Conservation (phyloP, 2,329 filamentous ascomycete genomes). For the Amphichorda felina region DNA sequence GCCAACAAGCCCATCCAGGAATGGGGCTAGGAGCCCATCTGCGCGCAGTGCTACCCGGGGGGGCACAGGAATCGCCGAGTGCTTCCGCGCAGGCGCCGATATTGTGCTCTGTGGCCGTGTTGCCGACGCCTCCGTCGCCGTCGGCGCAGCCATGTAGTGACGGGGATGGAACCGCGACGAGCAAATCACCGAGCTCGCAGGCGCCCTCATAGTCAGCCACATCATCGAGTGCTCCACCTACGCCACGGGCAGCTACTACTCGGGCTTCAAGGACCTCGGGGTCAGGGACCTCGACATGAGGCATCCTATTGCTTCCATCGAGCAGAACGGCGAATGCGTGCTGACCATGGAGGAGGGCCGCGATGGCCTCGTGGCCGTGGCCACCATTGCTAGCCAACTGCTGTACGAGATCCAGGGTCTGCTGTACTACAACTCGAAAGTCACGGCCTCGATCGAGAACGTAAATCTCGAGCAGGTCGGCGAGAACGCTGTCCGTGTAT, state of each 20-base stretch:
- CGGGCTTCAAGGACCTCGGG: constrained; percentile 26
- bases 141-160: constrained; percentile 44
- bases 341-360: constrained; percentile 20
- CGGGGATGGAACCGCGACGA: constrained; percentile 39
- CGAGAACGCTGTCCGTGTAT: constrained; percentile 18
- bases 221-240: constrained; percentile 43
- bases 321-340: constrained; percentile 16
- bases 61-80: constrained; percentile 32
- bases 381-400: constrained; percentile 23
- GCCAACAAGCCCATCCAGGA: constrained; percentile 9
- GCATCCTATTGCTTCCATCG: constrained; percentile 25
- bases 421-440: constrained; percentile 29
- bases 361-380: constrained; percentile 22
- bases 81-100: constrained; percentile 28
- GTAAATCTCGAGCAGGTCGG: constrained; percentile 32
- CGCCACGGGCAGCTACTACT: constrained; percentile 41
- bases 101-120: constrained; percentile 37
- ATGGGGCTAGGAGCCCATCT: constrained; percentile 11
- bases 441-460: constrained; percentile 23
- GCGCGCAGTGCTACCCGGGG: constrained; percentile 29
- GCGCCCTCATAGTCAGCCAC: constrained; percentile 37
- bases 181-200: constrained; percentile 37
- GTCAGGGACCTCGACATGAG: constrained; percentile 15
- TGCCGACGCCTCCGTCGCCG: constrained; percentile 37
- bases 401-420: constrained; percentile 34